Evolutionary conservation across 1,284 basidiomycete species (phyloP), one percentile per base, ranked within the genome.

Genomic region (Termitomyces sp.): DNA sequence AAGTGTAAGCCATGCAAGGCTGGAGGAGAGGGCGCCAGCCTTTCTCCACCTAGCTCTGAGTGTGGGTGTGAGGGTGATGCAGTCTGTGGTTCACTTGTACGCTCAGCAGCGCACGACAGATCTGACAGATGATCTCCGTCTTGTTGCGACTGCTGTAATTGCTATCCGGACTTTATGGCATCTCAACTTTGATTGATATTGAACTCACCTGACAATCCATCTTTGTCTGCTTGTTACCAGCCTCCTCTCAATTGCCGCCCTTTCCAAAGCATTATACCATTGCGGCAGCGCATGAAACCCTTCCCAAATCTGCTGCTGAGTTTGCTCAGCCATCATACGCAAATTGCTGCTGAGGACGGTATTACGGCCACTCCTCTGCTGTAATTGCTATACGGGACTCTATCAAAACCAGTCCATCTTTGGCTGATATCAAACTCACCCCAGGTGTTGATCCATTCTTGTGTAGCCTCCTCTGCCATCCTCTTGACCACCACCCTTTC

Each of bases 311-410:
- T 82, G 73, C 69, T 86, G 77, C 59, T 77, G 72, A 47, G 81
- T 82, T 55, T 86, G 78, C 67, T 91, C 89, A 14, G 86, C 88
- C 1, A 64, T 91, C 88, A 65, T 91, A 91, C 21, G 84, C 86
- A 66, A 83, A 91, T n/a, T 78, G 77, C 39, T 51, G 49, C 11
- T 50, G 34, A 2, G 78, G 76, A n/a, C 72, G 73, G 50, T 73
- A 78, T 10, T 35, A 19, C 56, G 61, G 70, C 28, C 58, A 66
- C 35, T 65, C 63, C 43, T 59, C 54, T n/a, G n/a, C n/a, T n/a
- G n/a, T n/a, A n/a, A n/a, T n/a, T n/a, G n/a, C n/a, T n/a, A n/a
- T n/a, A n/a, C n/a, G n/a, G n/a, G n/a, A n/a, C n/a, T n/a, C n/a
- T n/a, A n/a, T n/a, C n/a, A n/a, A n/a, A n/a, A n/a, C n/a, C n/a